A percentile compares a stretch with the other conserved stretches of the same genome.
Evolutionary conservation across 2,329 filamentous ascomycete genomes (phyloP).

Genomic region (Apiospora kogelbergensis): DNA sequence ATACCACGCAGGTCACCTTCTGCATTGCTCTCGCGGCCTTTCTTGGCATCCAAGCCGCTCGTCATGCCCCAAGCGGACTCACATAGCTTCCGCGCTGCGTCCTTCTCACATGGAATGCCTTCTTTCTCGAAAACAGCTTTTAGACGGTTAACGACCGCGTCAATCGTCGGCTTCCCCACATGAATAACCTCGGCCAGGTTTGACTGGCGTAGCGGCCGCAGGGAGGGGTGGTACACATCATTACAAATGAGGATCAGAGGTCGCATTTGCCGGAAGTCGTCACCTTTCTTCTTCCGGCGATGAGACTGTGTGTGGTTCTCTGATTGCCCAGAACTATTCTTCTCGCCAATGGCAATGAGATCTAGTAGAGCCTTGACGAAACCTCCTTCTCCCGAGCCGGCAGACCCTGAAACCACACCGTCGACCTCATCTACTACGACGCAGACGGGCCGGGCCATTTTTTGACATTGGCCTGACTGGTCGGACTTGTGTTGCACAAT

Average conservation of each 20-base stretch:
- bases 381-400: slow-evolving; percentile 79
- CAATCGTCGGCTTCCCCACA: slow-evolving; percentile 83
- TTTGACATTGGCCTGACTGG: slow-evolving; percentile 56
- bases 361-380: slow-evolving; percentile 96
- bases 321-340: slow-evolving; percentile 54
- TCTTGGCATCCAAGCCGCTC: slow-evolving; percentile 67
- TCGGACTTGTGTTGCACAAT: slow-evolving; percentile 61
- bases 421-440: slow-evolving; percentile 97
- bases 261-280: slow-evolving; percentile 82
- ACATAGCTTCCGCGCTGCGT: slow-evolving; percentile 82
- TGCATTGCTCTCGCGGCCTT: slow-evolving; percentile 66
- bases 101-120: slow-evolving; percentile 82
- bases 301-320: slow-evolving; percentile 33
- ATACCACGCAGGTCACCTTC: slow-evolving; percentile 77
- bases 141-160: slow-evolving; percentile 79
- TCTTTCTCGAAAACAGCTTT: slow-evolving; percentile 86
- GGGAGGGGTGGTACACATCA: slow-evolving; percentile 88
- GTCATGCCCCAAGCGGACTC: slow-evolving; percentile 81
- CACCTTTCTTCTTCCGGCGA: slow-evolving; percentile 70
- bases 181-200: slow-evolving; percentile 86
- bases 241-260: slow-evolving; percentile 96
- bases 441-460: slow-evolving; percentile 82
- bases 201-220: slow-evolving; percentile 84
- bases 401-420: slow-evolving; percentile 81
- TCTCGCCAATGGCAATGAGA: slow-evolving; percentile 81